phyloP scores from a whole-genome alignment of 208 protist genomes.

The Trypanosoma cruzi region DNA sequence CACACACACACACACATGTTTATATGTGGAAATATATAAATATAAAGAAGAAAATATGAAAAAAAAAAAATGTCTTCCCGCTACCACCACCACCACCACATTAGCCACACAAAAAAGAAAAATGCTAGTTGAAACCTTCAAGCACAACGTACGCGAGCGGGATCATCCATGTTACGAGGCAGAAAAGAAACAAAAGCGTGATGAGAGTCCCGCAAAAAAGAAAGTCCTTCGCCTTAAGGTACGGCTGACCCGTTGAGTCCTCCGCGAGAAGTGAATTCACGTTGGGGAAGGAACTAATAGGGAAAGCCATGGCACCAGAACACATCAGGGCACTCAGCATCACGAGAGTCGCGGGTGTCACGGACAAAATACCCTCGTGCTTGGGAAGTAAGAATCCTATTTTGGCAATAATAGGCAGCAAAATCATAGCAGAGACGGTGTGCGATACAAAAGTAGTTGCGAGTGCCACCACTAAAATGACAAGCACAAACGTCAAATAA shows the following conservation, averaged over 20 bases:
- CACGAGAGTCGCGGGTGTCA: conserved; percentile 82
- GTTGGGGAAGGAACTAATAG: conserved; percentile 96
- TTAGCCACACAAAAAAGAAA: neutral
- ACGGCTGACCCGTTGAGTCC: conserved; percentile 82
- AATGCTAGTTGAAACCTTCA: neutral
- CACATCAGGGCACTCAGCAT: conserved; percentile 88
- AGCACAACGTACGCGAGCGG: conserved; percentile 76
- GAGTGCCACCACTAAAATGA: conserved; percentile 66
- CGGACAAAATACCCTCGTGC: conserved; percentile 44
- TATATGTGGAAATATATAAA: too few relatives aligned
- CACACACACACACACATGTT: too few relatives aligned
- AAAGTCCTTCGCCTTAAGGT: conserved; percentile 91
- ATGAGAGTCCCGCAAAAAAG: conserved; percentile 81
- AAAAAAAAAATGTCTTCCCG: neutral
- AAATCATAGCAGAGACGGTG: conserved; percentile 93
- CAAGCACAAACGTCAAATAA: conserved; percentile 66
- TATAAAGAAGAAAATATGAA: too few relatives aligned
- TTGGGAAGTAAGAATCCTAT: conserved; percentile 84
- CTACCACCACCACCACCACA: neutral
- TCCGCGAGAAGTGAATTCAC: conserved; percentile 91
- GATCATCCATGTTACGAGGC: conserved; percentile 86
- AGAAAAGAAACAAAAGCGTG: conserved; percentile 64
- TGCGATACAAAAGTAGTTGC: conserved; percentile 94
- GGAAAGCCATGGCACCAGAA: conserved; percentile 93
- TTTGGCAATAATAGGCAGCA: conserved; percentile 92